A percentile compares a stretch with the other conserved stretches of the same genome.
Evolutionary conservation across 2,329 filamentous ascomycete genomes (phyloP).

Genomic region (Curvularia sp.): DNA sequence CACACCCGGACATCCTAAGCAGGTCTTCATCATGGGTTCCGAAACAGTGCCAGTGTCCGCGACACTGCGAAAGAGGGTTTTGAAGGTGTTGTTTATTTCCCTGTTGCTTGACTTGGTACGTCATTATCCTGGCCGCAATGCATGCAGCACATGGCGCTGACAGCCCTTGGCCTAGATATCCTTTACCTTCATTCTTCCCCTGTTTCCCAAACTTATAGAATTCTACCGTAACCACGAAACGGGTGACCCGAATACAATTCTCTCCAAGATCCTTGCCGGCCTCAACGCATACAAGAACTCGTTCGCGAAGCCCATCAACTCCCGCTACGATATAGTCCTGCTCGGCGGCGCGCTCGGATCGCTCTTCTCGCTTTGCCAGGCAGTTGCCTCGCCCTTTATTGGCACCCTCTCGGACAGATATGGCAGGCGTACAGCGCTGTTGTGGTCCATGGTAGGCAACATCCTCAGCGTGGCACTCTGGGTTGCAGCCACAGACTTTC

Average conservation of each 20-base stretch:
- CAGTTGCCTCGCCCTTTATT: slow-evolving; percentile 89
- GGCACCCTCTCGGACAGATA: slow-evolving; percentile 86
- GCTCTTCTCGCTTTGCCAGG: slow-evolving; percentile 91
- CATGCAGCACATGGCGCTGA: slow-evolving; percentile 16
- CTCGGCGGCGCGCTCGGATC: slow-evolving; percentile 93
- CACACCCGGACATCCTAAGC: slow-evolving; percentile 3
- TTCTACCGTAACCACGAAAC: slow-evolving; percentile 92
- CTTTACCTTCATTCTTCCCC: slow-evolving; percentile 96
- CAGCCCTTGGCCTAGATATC: slow-evolving; percentile 70
- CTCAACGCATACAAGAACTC: slow-evolving; percentile 94
- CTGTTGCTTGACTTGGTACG: slow-evolving; percentile 86
- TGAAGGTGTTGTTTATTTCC: slow-evolving; percentile 87
- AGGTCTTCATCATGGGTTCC: slow-evolving; percentile 25
- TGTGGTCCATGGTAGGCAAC: slow-evolving; percentile 92
- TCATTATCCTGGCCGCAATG: slow-evolving; percentile 21
- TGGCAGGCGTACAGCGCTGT: slow-evolving; percentile 83
- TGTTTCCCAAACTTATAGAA: slow-evolving; percentile 93
- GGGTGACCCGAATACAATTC: slow-evolving; percentile 65
- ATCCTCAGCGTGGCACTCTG: slow-evolving; percentile 92
- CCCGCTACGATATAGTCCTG: slow-evolving; percentile 94
- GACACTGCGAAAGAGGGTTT: slow-evolving; percentile 74
- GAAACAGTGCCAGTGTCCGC: slow-evolving; percentile 50
- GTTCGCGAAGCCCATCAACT: slow-evolving; percentile 91
- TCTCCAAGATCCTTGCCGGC: slow-evolving; percentile 79
- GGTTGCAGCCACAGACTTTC: slow-evolving; percentile 92